Conservation (phyloP, 768 basidiomycete genomes). For the Tylopilus subfusipes region DNA sequence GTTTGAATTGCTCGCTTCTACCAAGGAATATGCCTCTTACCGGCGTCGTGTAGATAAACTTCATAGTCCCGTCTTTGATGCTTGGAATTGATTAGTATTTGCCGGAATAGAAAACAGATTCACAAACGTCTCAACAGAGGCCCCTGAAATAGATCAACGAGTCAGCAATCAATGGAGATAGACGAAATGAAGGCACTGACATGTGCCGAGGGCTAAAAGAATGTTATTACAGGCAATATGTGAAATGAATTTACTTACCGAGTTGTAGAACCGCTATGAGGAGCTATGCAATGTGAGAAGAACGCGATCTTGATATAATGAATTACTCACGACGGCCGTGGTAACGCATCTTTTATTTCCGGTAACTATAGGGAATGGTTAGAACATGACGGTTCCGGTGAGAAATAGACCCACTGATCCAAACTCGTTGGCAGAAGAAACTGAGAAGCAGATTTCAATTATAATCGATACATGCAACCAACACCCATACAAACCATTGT, state of each 20-base stretch:
- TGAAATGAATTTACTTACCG: background rate
- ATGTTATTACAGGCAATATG: background rate
- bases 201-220: conserved; percentile 6
- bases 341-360: background rate
- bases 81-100: background rate
- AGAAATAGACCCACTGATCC: conserved; percentile 12
- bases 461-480: background rate
- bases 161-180: background rate
- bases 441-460: background rate
- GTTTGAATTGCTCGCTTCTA: background rate
- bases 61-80: background rate
- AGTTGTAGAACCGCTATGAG: background rate
- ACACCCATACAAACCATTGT: background rate
- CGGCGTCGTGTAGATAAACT: conserved; percentile 6
- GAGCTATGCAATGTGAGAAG: background rate
- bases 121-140: conserved; percentile 2
- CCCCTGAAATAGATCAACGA: background rate
- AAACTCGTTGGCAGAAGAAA: conserved; percentile 18
- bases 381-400: background rate
- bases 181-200: background rate
- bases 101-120: background rate
- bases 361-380: background rate
- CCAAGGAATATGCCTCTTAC: background rate
- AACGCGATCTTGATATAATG: background rate
- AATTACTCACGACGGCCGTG: background rate